Evolutionary conservation across 371 early-diverging fungal species (phyloP).

Genomic region (Saksenaea vasiformis): DNA sequence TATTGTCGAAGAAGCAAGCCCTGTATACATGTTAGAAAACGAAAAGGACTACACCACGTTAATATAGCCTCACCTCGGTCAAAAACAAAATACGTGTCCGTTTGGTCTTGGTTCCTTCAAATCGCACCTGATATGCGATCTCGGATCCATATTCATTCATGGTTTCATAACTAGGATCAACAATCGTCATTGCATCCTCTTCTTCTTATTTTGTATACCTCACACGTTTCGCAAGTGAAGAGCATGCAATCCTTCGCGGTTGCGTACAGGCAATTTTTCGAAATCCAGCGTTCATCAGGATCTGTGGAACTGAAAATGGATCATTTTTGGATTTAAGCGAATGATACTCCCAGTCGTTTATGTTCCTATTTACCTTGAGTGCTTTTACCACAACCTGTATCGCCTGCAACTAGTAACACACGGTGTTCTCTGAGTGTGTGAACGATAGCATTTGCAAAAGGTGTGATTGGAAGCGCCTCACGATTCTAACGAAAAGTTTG

Average conservation of each 20-base stretch:
- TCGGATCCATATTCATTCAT: conserved; percentile 67
- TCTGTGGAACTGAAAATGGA: conserved; percentile 66
- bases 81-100: conserved; percentile 66
- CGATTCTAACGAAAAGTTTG: conserved; percentile 30
- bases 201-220: conserved; percentile 29
- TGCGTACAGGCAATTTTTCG: conserved; percentile 89
- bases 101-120: conserved; percentile 64
- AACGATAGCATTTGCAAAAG: conserved; percentile 62
- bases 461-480: conserved; percentile 58
- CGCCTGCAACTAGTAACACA: conserved; percentile 70
- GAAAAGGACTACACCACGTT: conserved; percentile 13
- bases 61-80: conserved; percentile 49
- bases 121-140: conserved; percentile 73
- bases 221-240: conserved; percentile 83
- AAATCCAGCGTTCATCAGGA: conserved; percentile 70
- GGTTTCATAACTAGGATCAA: conserved; percentile 50
- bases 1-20: conserved; percentile 67
- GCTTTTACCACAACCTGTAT: conserved; percentile 84
- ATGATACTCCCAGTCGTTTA: not conserved
- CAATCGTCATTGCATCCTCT: too few relatives aligned
- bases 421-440: conserved; percentile 55
- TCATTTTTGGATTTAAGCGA: not conserved
- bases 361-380: conserved; percentile 64
- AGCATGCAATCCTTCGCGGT: conserved; percentile 91
- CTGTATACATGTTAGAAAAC: too few relatives aligned